Conservation (phyloP, 129 eudicot genomes). For the Centella asiatica region DNA sequence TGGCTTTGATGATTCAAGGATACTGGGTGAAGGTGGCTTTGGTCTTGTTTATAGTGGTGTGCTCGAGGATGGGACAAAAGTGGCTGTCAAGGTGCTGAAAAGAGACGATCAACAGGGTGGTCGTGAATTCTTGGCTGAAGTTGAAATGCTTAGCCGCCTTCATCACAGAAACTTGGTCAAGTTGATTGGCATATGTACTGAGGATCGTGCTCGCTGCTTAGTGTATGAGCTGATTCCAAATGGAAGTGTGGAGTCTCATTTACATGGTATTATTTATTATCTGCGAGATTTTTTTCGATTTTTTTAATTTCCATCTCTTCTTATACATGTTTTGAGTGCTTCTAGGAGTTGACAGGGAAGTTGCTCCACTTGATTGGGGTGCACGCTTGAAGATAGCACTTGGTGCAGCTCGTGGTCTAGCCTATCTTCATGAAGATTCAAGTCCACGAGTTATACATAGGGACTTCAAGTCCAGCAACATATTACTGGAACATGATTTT, state of each 20-base stretch:
- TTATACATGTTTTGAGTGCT: background rate
- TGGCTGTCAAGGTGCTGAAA: slow-evolving; percentile 82
- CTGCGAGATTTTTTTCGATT: background rate
- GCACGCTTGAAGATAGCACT: slow-evolving; percentile 79
- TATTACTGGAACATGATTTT: slow-evolving; percentile 74
- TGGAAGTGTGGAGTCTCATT: slow-evolving; percentile 94
- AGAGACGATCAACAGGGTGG: slow-evolving; percentile 83
- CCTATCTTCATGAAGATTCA: slow-evolving; percentile 93
- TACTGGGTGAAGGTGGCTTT: slow-evolving; percentile 94
- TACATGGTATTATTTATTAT: slow-evolving; percentile 57
- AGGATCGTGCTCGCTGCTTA: slow-evolving; percentile 64
- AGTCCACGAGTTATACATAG: slow-evolving; percentile 93
- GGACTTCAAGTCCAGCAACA: slow-evolving; percentile 93
- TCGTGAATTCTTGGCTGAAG: slow-evolving; percentile 92
- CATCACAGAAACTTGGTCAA: slow-evolving; percentile 86
- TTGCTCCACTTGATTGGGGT: slow-evolving; percentile 73
- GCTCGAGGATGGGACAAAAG: slow-evolving; percentile 71
- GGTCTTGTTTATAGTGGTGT: slow-evolving; percentile 80
- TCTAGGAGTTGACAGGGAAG: slow-evolving; percentile 58
- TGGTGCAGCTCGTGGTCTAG: slow-evolving; percentile 90
- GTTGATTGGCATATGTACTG: slow-evolving; percentile 70
- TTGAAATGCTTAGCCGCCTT: slow-evolving; percentile 90
- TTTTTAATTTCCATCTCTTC: background rate
- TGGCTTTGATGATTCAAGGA: slow-evolving; percentile 45
- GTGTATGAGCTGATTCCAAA: slow-evolving; percentile 78